phyloP scores from a whole-genome alignment of 2,329 filamentous ascomycete species.

The Fusarium sp. region DNA sequence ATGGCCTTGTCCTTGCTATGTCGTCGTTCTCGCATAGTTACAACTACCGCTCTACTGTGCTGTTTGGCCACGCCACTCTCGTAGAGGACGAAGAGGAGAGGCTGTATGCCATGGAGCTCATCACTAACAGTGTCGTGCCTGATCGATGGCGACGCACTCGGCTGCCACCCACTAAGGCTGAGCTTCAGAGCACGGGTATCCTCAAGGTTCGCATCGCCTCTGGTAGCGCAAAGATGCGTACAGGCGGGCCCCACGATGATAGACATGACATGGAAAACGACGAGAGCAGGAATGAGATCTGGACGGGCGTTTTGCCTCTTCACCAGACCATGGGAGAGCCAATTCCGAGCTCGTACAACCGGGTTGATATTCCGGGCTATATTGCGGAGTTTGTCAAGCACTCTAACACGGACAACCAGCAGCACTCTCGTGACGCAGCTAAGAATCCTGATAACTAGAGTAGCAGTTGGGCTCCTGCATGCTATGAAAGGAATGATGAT shows the following conservation, averaged over 20 bases:
- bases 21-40: conserved; percentile 87
- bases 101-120: conserved; percentile 82
- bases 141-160: conserved; percentile 79
- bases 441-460: conserved; percentile 32
- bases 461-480: too few species aligned
- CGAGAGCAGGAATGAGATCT: conserved; percentile 60
- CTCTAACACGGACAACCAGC: conserved; percentile 55
- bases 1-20: conserved; percentile 85
- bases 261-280: conserved; percentile 63
- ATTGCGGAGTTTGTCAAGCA: conserved; percentile 63
- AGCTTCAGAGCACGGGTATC: conserved; percentile 83
- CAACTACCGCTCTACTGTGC: conserved; percentile 86
- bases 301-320: conserved; percentile 75
- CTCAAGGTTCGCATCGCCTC: conserved; percentile 77
- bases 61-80: conserved; percentile 81
- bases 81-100: conserved; percentile 81
- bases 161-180: conserved; percentile 78
- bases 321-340: conserved; percentile 76
- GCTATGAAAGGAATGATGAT: neutral
- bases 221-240: conserved; percentile 83
- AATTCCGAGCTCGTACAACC: conserved; percentile 72
- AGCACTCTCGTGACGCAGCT: conserved; percentile 48
- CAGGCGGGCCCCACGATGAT: conserved; percentile 74
- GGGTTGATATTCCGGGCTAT: conserved; percentile 74
- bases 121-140: conserved; percentile 82